Conservation (phyloP, 2,329 filamentous ascomycete species). For the Geoglossum cookeanum region DNA sequence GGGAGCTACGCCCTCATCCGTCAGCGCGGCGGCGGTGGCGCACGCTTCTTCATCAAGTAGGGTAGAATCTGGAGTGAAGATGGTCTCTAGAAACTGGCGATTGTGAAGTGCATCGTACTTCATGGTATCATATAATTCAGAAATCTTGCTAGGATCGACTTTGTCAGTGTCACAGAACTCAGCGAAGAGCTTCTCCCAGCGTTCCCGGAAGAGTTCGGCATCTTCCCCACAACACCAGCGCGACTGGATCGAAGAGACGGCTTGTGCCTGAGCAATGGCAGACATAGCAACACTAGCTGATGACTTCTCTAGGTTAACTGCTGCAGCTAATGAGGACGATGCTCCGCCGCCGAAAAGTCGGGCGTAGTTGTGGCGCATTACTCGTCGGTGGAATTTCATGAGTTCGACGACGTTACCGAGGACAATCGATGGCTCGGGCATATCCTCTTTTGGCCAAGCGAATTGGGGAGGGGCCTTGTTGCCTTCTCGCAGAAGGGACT, state of each 20-base stretch:
- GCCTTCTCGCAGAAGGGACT: conserved; percentile 78
- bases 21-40: conserved; percentile 16
- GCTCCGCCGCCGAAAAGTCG: conserved; percentile 46
- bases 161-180: conserved; percentile 97
- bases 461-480: conserved; percentile 87
- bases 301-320: conserved; percentile 30
- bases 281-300: conserved; percentile 21
- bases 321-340: conserved; percentile 40
- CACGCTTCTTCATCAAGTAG: conserved; percentile 46
- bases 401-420: conserved; percentile 81
- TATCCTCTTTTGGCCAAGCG: conserved; percentile 85
- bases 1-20: conserved; percentile 32
- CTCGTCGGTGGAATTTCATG: conserved; percentile 90
- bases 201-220: conserved; percentile 79
- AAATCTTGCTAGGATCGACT: conserved; percentile 96
- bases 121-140: conserved; percentile 97
- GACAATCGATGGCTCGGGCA: conserved; percentile 85
- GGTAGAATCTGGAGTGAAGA: conserved; percentile 70
- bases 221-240: conserved; percentile 96
- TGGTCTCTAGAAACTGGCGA: conserved; percentile 88
- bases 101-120: conserved; percentile 98
- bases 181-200: conserved; percentile 95
- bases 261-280: conserved; percentile 39
- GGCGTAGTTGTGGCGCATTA: conserved; percentile 87
- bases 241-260: conserved; percentile 55